Evolutionary conservation across 495 filamentous ascomycete species (phyloP).

Genomic region (Hyphodiscus hymeniophilus): DNA sequence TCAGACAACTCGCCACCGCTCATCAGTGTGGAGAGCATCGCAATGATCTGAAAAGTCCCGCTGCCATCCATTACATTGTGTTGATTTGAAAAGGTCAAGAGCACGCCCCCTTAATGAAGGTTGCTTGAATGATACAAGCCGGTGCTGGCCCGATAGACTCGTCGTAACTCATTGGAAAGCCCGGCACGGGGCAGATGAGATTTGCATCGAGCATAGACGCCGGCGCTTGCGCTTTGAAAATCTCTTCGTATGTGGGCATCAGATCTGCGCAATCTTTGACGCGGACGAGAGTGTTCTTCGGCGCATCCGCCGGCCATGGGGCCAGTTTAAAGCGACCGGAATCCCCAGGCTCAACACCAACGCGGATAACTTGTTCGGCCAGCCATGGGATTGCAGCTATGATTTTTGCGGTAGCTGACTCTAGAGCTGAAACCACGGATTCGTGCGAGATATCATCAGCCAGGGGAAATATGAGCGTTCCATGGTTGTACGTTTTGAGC

Average conservation of each 20-base stretch:
- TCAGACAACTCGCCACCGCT: conserved; percentile 16
- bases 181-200: conserved; percentile 1
- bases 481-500: too few species aligned
- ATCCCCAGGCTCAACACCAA: not conserved
- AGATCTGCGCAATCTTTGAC: conserved; percentile 5
- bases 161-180: conserved; percentile 29
- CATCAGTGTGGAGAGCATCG: conserved; percentile 27
- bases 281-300: not conserved
- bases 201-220: conserved; percentile 1
- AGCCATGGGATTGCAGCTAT: conserved; percentile 3
- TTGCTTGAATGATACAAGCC: conserved; percentile 28
- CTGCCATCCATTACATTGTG: conserved; percentile 36
- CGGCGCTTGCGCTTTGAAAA: not conserved
- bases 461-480: too few species aligned
- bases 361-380: not conserved
- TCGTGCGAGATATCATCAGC: too few species aligned
- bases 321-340: conserved; percentile 1
- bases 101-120: conserved; percentile 28
- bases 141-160: conserved; percentile 25
- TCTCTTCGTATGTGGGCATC: not conserved
- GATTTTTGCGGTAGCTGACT: conserved; percentile 16
- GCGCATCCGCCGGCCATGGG: not conserved
- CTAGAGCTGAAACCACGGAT: too few species aligned
- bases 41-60: conserved; percentile 29
- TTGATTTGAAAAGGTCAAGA: too few species aligned